Evolutionary conservation across 1,284 basidiomycete genomes (phyloP).

Genomic region (Ceratobasidium sp.): DNA sequence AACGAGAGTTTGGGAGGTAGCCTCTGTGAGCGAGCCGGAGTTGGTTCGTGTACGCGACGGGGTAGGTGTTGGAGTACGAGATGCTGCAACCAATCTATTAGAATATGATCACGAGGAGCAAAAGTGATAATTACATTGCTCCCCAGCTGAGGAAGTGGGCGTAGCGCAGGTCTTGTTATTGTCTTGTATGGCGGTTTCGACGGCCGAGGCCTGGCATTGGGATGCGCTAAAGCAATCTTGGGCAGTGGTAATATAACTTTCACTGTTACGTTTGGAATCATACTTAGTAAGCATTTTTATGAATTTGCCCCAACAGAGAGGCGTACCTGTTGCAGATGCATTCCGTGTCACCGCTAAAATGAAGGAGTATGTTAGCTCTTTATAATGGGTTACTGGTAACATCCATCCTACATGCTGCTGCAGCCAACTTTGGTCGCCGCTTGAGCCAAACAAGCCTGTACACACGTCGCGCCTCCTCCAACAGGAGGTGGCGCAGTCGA

Average conservation of each 20-base stretch:
- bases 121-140: too few species aligned
- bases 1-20: background rate
- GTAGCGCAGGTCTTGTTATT: background rate
- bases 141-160: too few species aligned
- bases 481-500: background rate
- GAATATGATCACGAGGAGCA: too few species aligned
- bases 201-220: conserved; percentile 1
- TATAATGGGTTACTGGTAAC: too few species aligned
- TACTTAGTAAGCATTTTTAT: too few species aligned
- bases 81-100: background rate
- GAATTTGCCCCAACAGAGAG: too few species aligned
- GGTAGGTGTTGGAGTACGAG: background rate
- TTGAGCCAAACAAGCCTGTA: conserved; percentile 10
- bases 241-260: background rate
- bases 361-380: background rate
- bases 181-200: background rate
- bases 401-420: background rate
- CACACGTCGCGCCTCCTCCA: conserved; percentile 31
- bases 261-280: background rate
- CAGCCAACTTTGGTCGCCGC: conserved; percentile 12
- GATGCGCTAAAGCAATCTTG: background rate
- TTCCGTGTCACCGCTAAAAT: background rate
- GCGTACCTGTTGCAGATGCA: conserved; percentile 30
- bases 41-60: background rate
- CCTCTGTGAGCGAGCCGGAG: background rate